Base-by-base conservation (phyloP, 148 eudicot genomes). In the Nepenthes mirabilis region DNA sequence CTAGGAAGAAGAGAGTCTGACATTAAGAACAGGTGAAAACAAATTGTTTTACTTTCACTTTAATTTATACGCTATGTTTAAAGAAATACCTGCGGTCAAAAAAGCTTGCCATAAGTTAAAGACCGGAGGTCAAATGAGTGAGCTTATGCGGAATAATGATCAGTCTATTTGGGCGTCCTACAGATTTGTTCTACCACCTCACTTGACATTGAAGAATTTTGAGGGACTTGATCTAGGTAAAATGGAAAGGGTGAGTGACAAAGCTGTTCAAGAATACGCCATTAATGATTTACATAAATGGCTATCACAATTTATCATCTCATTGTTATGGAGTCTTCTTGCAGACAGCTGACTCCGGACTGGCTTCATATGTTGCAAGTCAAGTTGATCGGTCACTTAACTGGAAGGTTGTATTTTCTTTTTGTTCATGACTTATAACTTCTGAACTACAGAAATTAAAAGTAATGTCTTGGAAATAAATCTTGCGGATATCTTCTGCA, bases 1-100 rank as follows among this genome's bases (percentile, higher is more conserved):
- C 78, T 93, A 3, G 96, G 99, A 37, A 82, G 96, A 62, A 80
- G 99, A 60, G 99, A 93, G 74, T 86, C 96, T 65, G 96, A 93
- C 79, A 88, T 93, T 11, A 93, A 84, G 79, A 93, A 93, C 77
- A 93, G 96, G 96, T 85, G 59, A 53, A 43, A 14, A 71, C 10
- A n/a, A n/a, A 49, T n/a, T 10, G 11, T 49, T 23, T 23, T 23
- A 23, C 23, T 23, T 23, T 23, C 23, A 23, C 23, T 23, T 23
- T 23, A 23, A 23, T 23, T 23, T 23, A 23, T 23, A 23, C 23
- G 23, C 23, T 5, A n/a, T 49, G 13, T 49, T 49, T 12, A 40
- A 40, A 40, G 45, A 40, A n/a, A 49, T 6, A 49, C 12, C 52
- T 5, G 11, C 11, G 6, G 12, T 49, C 52, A 49, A 49, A 49